Conservation (phyloP, 148 eudicot species). For the Vaccinium corymbosum region DNA sequence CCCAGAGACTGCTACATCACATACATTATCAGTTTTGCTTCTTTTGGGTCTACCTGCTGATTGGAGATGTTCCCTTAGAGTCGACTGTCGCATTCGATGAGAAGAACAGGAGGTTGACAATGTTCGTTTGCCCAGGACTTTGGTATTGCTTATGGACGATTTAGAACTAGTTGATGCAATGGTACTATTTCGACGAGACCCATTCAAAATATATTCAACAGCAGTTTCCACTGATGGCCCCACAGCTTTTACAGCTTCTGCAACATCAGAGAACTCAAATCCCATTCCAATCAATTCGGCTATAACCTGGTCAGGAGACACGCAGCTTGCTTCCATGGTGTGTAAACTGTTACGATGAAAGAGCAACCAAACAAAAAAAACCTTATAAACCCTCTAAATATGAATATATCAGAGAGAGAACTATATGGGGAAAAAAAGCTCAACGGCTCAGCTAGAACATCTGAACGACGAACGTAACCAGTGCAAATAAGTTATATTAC, state of each 20-base stretch:
- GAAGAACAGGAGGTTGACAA: conserved; percentile 23
- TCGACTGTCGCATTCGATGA: conserved; percentile 52
- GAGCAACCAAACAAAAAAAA: neutral
- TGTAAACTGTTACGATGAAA: conserved; percentile 8
- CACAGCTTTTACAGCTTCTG: conserved; percentile 50
- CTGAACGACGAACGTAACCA: neutral
- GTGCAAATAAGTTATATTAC: neutral
- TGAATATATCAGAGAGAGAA: neutral
- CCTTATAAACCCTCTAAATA: neutral
- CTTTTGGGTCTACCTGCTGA: conserved; percentile 34
- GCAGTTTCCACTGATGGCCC: conserved; percentile 52
- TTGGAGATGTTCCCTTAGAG: conserved; percentile 47
- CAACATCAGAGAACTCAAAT: conserved; percentile 39
- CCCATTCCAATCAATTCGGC: conserved; percentile 54
- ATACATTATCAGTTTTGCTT: conserved; percentile 22
- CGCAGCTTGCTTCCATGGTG: conserved; percentile 32
- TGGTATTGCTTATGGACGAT: conserved; percentile 8
- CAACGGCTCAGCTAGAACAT: conserved; percentile 4
- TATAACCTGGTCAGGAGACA: conserved; percentile 33
- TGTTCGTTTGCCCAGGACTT: conserved; percentile 35
- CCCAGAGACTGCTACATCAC: conserved; percentile 23
- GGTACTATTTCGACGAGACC: conserved; percentile 24
- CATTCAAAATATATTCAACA: conserved; percentile 44
- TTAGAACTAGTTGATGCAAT: conserved; percentile 28
- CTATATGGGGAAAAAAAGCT: neutral